Conservation (phyloP, 164 flowering plant species). For the Liquidambar formosana region DNA sequence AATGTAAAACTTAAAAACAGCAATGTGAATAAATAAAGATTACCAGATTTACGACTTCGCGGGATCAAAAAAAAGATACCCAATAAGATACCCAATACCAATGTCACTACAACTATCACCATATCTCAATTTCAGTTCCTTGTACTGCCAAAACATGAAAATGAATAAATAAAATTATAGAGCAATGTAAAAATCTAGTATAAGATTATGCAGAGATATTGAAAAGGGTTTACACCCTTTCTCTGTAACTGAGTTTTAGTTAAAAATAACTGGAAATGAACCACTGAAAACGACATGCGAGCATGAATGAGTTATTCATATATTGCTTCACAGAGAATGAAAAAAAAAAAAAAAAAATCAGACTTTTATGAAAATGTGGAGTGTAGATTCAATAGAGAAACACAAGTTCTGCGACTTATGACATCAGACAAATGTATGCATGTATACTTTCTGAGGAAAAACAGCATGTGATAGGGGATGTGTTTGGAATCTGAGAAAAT, state of each 20-base stretch:
- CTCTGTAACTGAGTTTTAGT: too few relatives aligned
- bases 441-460: not conserved
- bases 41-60: constrained; percentile 31
- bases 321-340: not conserved
- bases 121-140: constrained; percentile 27
- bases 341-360: not conserved
- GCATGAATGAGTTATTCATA: not conserved
- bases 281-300: not conserved
- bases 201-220: too few relatives aligned
- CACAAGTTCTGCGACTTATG: not conserved
- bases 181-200: too few relatives aligned
- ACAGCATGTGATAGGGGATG: too few relatives aligned
- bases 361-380: too few relatives aligned
- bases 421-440: too few relatives aligned
- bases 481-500: not conserved
- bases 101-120: constrained; percentile 37
- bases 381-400: not conserved
- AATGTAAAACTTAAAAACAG: too few relatives aligned
- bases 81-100: constrained; percentile 43
- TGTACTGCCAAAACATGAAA: not conserved
- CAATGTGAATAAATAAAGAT: not conserved
- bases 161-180: not conserved
- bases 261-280: not conserved
- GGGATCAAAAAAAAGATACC: constrained; percentile 44
- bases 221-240: too few relatives aligned